Conservation (phyloP, 495 filamentous ascomycete genomes). For the Poronia punctata region DNA sequence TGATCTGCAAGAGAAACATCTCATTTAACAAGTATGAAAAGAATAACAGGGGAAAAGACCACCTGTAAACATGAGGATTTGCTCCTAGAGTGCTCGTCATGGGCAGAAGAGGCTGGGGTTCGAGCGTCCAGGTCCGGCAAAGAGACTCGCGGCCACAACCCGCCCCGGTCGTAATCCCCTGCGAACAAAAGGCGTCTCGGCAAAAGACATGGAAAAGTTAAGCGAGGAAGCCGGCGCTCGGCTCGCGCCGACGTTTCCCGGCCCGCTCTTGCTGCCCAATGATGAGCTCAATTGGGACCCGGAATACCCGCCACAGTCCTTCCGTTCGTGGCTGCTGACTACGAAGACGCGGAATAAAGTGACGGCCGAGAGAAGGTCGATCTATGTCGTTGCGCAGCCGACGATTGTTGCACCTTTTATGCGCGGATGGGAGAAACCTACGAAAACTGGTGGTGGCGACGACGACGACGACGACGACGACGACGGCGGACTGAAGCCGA, state of each 20-base stretch:
- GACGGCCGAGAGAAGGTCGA: constrained; percentile 36
- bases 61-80: constrained; percentile 21
- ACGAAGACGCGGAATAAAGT: constrained; percentile 47
- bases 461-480: neutral
- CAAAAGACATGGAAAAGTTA: constrained; percentile 2
- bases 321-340: constrained; percentile 50
- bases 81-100: constrained; percentile 26
- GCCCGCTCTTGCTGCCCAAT: constrained; percentile 51
- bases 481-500: neutral
- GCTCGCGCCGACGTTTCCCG: constrained; percentile 42
- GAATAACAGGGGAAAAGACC: neutral
- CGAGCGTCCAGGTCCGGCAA: constrained; percentile 12
- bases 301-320: constrained; percentile 48
- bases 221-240: constrained; percentile 8
- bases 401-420: constrained; percentile 26
- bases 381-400: constrained; percentile 50
- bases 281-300: constrained; percentile 54
- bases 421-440: constrained; percentile 29
- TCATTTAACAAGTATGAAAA: constrained; percentile 6
- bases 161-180: constrained; percentile 19
- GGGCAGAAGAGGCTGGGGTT: constrained; percentile 23
- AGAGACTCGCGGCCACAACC: constrained; percentile 26
- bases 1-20: too few relatives aligned
- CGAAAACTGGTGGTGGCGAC: neutral
- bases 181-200: neutral